Evolutionary conservation across 2,329 filamentous ascomycete species (phyloP).

Genomic region (Pestalotiopsis sp.): DNA sequence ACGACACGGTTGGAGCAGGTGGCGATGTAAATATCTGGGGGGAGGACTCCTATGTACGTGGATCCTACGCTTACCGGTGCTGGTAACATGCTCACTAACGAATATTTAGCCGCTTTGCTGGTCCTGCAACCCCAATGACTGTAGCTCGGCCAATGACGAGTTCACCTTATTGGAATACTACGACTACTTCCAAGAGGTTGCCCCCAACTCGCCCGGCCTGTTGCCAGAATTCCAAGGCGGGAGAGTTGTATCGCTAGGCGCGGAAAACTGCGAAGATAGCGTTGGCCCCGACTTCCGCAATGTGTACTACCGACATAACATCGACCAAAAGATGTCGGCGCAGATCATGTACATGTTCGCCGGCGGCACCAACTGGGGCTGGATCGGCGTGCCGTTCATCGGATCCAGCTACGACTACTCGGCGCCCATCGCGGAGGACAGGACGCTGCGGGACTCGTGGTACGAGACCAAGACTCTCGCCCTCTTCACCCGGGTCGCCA

Average conservation of each 20-base stretch:
- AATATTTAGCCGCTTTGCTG: neutral
- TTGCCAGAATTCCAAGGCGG: neutral
- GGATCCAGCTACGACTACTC: conserved; percentile 63
- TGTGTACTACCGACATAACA: neutral
- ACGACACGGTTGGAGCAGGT: neutral
- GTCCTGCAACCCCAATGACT: neutral
- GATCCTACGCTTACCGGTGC: neutral
- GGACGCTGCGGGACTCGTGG: conserved; percentile 74
- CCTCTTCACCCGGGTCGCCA: neutral
- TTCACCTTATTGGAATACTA: neutral
- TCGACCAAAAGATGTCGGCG: neutral
- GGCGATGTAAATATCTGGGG: neutral
- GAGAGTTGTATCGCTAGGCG: neutral
- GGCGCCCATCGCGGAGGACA: conserved; percentile 67
- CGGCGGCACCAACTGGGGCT: conserved; percentile 85
- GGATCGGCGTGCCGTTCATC: conserved; percentile 69
- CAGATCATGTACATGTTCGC: conserved; percentile 38
- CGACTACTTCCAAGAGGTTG: neutral
- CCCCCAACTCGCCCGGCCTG: neutral
- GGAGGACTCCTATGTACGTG: neutral
- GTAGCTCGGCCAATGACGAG: neutral
- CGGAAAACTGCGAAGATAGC: neutral
- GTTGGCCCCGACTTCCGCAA: neutral
- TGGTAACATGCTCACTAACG: neutral
- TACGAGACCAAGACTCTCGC: conserved; percentile 65